Evolutionary conservation across 139 green algal genomes (phyloP).

Genomic region (Ettlia oleoabundans): DNA sequence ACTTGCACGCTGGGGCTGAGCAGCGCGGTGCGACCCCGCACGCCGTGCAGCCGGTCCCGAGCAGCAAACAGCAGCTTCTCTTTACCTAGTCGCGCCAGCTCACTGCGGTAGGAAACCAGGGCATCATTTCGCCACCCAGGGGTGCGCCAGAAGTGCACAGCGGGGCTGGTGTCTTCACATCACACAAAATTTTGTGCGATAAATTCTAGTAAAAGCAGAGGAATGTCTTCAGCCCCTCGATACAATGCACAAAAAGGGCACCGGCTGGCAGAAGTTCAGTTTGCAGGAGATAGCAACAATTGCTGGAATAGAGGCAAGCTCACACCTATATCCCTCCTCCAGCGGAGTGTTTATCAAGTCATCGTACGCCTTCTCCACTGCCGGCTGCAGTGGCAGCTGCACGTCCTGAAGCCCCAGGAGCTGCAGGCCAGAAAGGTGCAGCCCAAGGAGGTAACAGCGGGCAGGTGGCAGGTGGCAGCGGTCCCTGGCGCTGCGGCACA

Average conservation of each 20-base stretch:
- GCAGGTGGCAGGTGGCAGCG: neutral
- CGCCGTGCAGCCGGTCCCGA: constrained; percentile 40
- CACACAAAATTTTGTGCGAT: too few species aligned
- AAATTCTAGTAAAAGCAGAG: too few species aligned
- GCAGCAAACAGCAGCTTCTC: constrained; percentile 59
- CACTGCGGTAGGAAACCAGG: neutral
- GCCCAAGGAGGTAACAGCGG: neutral
- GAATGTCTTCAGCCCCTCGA: too few species aligned
- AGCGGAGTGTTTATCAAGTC: constrained; percentile 15
- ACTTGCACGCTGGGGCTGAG: constrained; percentile 34
- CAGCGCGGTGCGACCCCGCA: constrained; percentile 23
- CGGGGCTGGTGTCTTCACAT: too few species aligned
- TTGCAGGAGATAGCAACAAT: neutral
- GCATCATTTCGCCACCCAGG: too few species aligned
- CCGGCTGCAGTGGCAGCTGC: constrained; percentile 6
- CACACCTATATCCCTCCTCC: constrained; percentile 25
- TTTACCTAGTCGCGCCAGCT: constrained; percentile 40
- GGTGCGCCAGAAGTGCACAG: too few species aligned
- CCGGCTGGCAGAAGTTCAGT: neutral
- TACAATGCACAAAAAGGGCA: too few species aligned
- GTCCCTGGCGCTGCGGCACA: too few species aligned
- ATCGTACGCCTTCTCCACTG: constrained; percentile 4
- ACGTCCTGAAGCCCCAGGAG: constrained; percentile 12
- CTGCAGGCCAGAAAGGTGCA: neutral
- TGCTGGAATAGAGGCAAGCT: neutral